These are phyloP conservation scores for Penicillium sp. DNA, from an alignment of 2,329 filamentous ascomycete species.

Conservation along the genomic window DNA sequence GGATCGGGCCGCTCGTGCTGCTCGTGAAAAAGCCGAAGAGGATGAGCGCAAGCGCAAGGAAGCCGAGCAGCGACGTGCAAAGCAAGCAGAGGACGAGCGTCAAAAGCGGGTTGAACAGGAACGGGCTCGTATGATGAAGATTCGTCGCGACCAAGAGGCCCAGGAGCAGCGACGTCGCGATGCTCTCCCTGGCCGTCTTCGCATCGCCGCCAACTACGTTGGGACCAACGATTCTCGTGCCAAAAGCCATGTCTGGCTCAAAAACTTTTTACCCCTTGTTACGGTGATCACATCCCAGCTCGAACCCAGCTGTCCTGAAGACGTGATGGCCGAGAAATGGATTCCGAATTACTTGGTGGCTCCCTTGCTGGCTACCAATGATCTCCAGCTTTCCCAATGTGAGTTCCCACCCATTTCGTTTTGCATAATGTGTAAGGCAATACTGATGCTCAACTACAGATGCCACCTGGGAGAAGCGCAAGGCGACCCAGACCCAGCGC, in stretches of 20 bases:
- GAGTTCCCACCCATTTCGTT: slow-evolving; percentile 16
- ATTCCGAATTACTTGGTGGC: slow-evolving; percentile 51
- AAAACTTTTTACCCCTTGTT: slow-evolving; percentile 47
- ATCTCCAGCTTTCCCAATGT: slow-evolving; percentile 50
- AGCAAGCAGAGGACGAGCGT: slow-evolving; percentile 48
- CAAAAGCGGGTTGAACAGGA: slow-evolving; percentile 45
- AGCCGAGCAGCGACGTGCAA: slow-evolving; percentile 43
- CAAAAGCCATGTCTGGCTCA: slow-evolving; percentile 44
- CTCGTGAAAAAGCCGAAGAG: slow-evolving; percentile 44
- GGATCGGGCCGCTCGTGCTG: slow-evolving; percentile 35
- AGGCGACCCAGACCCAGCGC: slow-evolving; percentile 43
- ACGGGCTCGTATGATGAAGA: slow-evolving; percentile 42
- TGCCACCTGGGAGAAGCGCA: slow-evolving; percentile 47
- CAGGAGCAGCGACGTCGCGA: slow-evolving; percentile 48
- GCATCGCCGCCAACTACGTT: slow-evolving; percentile 45
- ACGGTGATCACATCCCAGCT: slow-evolving; percentile 46
- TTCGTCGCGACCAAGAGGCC: slow-evolving; percentile 46
- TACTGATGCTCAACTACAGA: slow-evolving; percentile 27
- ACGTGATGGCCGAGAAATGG: slow-evolving; percentile 46
- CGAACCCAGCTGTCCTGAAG: slow-evolving; percentile 37
- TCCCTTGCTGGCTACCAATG: slow-evolving; percentile 49
- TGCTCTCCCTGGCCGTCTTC: slow-evolving; percentile 46
- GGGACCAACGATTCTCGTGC: slow-evolving; percentile 44
- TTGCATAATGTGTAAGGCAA: neutral
- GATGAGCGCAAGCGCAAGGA: slow-evolving; percentile 44